Percentiles rank a stretch among this genome's conserved stretches.
phyloP scores from a whole-genome alignment of 495 filamentous ascomycete genomes.

The Penicillium verhagenii region DNA sequence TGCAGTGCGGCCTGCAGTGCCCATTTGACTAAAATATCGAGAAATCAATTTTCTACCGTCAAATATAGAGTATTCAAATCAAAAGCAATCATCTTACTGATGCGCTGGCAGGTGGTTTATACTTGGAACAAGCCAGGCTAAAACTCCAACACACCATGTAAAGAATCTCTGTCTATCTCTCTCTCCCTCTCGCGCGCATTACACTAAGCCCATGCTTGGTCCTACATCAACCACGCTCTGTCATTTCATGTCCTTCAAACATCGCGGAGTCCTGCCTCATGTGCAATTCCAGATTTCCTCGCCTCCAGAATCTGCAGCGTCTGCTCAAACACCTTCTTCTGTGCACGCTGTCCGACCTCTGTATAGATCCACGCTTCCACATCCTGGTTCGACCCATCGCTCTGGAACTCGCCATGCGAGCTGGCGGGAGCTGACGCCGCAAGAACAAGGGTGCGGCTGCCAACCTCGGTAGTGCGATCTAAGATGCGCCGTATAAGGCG shows the following conservation, averaged over 20 bases:
- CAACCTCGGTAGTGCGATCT: neutral
- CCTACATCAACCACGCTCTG: no score
- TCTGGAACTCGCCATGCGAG: neutral
- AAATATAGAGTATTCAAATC: no score
- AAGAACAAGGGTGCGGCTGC: neutral
- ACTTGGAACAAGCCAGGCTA: neutral
- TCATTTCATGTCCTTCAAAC: no score
- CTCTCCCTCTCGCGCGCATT: no score
- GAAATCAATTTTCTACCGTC: no score
- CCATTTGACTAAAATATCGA: no score
- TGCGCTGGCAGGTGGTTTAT: no score
- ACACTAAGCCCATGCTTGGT: no score
- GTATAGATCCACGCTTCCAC: neutral
- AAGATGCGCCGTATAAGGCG: neutral
- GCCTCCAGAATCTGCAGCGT: neutral
- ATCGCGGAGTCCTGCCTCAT: neutral
- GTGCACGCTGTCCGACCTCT: neutral
- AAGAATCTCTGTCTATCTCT: no score
- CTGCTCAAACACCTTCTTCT: neutral
- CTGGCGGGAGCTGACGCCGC: neutral
- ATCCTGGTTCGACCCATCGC: neutral
- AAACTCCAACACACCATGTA: neutral
- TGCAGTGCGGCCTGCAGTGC: no score
- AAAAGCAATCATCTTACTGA: no score
- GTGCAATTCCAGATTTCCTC: neutral